Percentiles rank a stretch among this genome's conserved stretches.
These are phyloP conservation scores for Raffaelea ambrosiae DNA, from an alignment of 2,329 filamentous ascomycete species.

Conservation along the genomic window DNA sequence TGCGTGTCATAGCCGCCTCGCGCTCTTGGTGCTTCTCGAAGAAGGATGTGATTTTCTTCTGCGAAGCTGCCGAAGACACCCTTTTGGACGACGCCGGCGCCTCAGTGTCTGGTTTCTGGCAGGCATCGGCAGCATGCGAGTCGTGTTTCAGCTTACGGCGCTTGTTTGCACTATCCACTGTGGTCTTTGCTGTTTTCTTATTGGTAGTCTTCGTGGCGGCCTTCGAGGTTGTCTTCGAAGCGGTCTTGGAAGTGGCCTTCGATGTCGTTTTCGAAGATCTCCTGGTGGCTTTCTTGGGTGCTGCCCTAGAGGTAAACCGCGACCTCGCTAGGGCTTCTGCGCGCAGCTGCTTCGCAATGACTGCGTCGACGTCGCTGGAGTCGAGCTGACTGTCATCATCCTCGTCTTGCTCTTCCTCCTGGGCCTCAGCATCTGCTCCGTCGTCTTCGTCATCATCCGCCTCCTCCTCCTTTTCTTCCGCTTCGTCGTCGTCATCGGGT, in stretches of 20 bases:
- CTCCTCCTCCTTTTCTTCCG: conserved; percentile 18
- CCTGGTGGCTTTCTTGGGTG: background rate
- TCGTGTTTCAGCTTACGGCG: conserved; percentile 7
- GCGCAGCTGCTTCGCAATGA: conserved; percentile 65
- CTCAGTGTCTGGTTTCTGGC: conserved; percentile 5
- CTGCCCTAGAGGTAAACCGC: conserved; percentile 20
- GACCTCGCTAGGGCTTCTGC: conserved; percentile 57
- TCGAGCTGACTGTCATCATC: conserved; percentile 47
- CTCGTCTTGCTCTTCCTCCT: background rate
- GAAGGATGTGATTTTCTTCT: conserved; percentile 73
- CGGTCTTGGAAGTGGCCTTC: conserved; percentile 12
- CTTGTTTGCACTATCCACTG: conserved; percentile 10
- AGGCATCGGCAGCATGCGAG: background rate
- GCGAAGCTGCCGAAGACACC: conserved; percentile 16
- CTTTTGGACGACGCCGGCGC: conserved; percentile 16
- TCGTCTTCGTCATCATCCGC: conserved; percentile 17
- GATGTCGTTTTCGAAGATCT: conserved; percentile 24
- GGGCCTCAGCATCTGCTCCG: conserved; percentile 2
- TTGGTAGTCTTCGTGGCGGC: conserved; percentile 17
- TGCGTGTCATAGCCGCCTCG: conserved; percentile 66
- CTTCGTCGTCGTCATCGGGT: conserved; percentile 12
- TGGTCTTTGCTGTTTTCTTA: conserved; percentile 9
- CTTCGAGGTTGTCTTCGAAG: conserved; percentile 8
- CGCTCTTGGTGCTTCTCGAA: conserved; percentile 73
- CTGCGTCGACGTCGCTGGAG: conserved; percentile 61